Evolutionary conservation across 495 filamentous ascomycete species (phyloP), one percentile per base, ranked within the genome.

Genomic region (Sphaerosporella brunnea): DNA sequence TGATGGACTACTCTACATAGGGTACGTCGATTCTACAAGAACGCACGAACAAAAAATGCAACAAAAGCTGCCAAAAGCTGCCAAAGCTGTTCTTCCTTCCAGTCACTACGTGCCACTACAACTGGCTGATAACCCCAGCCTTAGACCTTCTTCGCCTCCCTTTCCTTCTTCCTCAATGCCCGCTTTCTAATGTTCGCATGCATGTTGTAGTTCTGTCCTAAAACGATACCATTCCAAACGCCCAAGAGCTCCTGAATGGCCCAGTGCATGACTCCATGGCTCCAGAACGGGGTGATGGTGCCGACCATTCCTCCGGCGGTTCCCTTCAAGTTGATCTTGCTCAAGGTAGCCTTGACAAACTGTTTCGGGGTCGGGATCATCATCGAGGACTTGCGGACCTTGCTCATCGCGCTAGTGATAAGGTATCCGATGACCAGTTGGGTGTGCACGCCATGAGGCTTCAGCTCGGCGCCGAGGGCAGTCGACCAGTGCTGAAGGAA

Each of bases 401-500:
- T 99, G 62, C 77, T 84, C 90, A 99, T 96, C 46, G 90, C 84
- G 11, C 79, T 81, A 19, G 83, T 87, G 58, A 99, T 83, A 50
- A 99, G 74, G 64, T 99, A 87, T 52, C 78, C 81, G 52, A 94
- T 72, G 20, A 90, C 78, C 35, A 95, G 71, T 58, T 95, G 73
- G 32, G 94, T 87, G 36, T 79, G 75, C 24, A 99, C 75, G 45
- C 82, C 80, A 53, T 82, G 67, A 0, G 74, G 74, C 52, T 77
- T 75, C 21, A 96, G 71, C 64, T 99, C 90, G 9, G 82, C 70
- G 23, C 78, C 80, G 1, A 99, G 74, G 32, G 90, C 74, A 2
- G 75, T 78, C 37, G 84, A 93, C 90, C 90, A 99, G 62, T 92
- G 78, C 64, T 95, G 87, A 48, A 99, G 72, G 73, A 99, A 99